Percentiles rank a stretch among this genome's conserved stretches.
Conservation (phyloP, 2,329 filamentous ascomycete species). For the Hyphodiscus sp. region DNA sequence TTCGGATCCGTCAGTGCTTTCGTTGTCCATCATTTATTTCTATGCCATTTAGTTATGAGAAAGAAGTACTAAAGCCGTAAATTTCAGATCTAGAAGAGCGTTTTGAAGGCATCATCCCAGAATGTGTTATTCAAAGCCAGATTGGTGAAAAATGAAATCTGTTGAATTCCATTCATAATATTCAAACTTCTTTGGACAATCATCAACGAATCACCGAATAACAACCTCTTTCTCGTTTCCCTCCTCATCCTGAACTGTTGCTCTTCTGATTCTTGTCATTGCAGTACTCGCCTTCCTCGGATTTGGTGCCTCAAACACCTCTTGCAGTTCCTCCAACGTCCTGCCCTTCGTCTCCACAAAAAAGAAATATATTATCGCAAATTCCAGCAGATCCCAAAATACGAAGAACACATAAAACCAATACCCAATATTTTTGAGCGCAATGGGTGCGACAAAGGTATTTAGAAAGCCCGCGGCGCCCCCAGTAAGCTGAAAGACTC, state of each 20-base stretch:
- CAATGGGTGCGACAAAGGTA: slow-evolving; percentile 22
- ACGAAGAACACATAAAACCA: slow-evolving; percentile 42
- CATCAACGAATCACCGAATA: not conserved
- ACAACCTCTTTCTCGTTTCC: not conserved
- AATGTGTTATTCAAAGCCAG: too few relatives aligned
- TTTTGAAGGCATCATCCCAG: too few relatives aligned
- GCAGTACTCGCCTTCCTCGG: slow-evolving; percentile 1
- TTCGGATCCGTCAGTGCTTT: too few relatives aligned
- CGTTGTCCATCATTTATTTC: too few relatives aligned
- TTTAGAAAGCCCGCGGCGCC: slow-evolving; percentile 23
- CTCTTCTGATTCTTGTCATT: not conserved
- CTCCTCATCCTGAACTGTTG: not conserved
- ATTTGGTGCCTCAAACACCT: slow-evolving; percentile 35
- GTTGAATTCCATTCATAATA: too few relatives aligned
- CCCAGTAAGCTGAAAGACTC: slow-evolving; percentile 19
- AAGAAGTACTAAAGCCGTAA: too few relatives aligned
- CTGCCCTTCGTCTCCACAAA: slow-evolving; percentile 43
- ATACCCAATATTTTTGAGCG: slow-evolving; percentile 33
- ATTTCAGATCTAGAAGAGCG: too few relatives aligned
- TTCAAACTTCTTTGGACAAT: too few relatives aligned
- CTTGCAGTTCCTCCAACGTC: slow-evolving; percentile 48
- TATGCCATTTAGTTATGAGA: too few relatives aligned
- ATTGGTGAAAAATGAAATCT: too few relatives aligned
- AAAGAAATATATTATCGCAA: slow-evolving; percentile 41
- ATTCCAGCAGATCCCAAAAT: slow-evolving; percentile 38